These are phyloP conservation scores for Globisporangium viniferum DNA, from an alignment of 352 stramenopile genomes.

Conservation along the genomic window DNA sequence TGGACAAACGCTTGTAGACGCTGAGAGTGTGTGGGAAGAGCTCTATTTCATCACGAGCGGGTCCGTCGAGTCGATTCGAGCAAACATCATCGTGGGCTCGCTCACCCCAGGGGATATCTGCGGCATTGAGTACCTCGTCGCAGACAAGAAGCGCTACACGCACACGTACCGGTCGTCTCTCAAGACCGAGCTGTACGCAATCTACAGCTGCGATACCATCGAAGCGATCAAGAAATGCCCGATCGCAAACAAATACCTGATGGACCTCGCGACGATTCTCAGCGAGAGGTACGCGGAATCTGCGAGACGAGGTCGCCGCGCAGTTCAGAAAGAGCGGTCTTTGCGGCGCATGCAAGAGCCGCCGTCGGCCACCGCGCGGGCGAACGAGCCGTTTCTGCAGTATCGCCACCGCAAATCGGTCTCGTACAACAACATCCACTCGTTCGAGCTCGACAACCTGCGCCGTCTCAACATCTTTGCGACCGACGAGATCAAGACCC, in stretches of 20 bases:
- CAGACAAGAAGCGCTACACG: conserved; percentile 44
- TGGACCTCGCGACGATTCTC: conserved; percentile 60
- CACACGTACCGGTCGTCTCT: conserved; percentile 61
- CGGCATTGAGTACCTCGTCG: conserved; percentile 72
- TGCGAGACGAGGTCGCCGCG: conserved; percentile 34
- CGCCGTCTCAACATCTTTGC: conserved; percentile 25
- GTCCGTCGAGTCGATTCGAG: conserved; percentile 54
- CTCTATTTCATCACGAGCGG: conserved; percentile 69
- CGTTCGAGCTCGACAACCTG: conserved; percentile 38
- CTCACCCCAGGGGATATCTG: conserved; percentile 68
- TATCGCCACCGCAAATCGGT: conserved; percentile 64
- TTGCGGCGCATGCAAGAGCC: conserved; percentile 12
- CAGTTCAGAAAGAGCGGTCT: conserved; percentile 36
- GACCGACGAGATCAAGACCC: conserved; percentile 50
- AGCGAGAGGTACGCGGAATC: conserved; percentile 60
- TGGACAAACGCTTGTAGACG: conserved; percentile 62
- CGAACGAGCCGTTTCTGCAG: conserved; percentile 48
- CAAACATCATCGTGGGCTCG: conserved; percentile 56
- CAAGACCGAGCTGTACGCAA: conserved; percentile 69
- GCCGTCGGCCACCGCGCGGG: conserved; percentile 1
- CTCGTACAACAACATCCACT: conserved; percentile 34
- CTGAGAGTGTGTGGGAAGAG: conserved; percentile 79
- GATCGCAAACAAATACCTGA: conserved; percentile 61
- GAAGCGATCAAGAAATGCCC: conserved; percentile 56
- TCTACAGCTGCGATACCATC: conserved; percentile 61